Conservation (phyloP, 148 eudicot species). For the Fagopyrum esculentum region DNA sequence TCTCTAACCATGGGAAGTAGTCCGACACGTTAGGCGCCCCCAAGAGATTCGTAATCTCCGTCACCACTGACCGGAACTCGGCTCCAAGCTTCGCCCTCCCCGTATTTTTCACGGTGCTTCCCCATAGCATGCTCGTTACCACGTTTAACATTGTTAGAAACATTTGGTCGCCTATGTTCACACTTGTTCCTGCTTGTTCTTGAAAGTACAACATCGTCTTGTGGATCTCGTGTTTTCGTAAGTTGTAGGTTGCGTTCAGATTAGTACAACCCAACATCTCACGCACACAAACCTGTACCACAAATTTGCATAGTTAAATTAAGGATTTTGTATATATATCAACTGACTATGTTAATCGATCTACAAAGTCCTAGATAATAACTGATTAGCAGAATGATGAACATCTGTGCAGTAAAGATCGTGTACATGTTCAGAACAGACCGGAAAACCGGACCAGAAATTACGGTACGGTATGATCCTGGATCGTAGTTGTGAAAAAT, state of each 20-base stretch:
- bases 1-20: slow-evolving; percentile 22
- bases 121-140: slow-evolving; percentile 29
- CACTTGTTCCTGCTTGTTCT: background rate
- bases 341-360: no score
- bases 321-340: no score
- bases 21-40: slow-evolving; percentile 34
- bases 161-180: slow-evolving; percentile 21
- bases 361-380: no score
- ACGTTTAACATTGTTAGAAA: slow-evolving; percentile 20
- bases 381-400: no score
- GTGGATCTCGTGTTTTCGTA: slow-evolving; percentile 14
- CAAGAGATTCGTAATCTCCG: background rate
- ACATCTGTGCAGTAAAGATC: no score
- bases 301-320: no score
- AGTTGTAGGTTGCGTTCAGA: slow-evolving; percentile 17
- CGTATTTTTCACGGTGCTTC: slow-evolving; percentile 6
- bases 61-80: slow-evolving; percentile 18
- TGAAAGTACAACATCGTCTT: slow-evolving; percentile 15
- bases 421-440: no score
- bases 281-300: slow-evolving; percentile 13
- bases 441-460: no score
- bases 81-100: slow-evolving; percentile 12
- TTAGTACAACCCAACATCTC: slow-evolving; percentile 33
- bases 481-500: no score
- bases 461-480: no score